Percentiles rank a stretch among this genome's conserved stretches.
Evolutionary conservation across 192 early-diverging fungal genomes (phyloP).

Genomic region (Coemansia sp.): DNA sequence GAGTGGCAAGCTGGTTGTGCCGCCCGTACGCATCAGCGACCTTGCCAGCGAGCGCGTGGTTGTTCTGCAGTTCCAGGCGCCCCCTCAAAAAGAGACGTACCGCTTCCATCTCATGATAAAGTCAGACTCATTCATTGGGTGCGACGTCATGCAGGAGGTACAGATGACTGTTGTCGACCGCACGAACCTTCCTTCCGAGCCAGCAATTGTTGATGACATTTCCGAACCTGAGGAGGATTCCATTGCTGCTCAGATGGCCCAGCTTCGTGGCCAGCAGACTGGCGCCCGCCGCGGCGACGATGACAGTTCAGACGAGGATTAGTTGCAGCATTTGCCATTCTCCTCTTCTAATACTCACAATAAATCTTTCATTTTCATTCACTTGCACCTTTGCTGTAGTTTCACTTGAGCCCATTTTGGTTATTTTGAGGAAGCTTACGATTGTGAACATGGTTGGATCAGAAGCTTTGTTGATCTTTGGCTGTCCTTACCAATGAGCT

Average conservation of each 20-base stretch:
- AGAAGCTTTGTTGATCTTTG: not conserved
- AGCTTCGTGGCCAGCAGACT: constrained; percentile 74
- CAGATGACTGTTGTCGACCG: constrained; percentile 73
- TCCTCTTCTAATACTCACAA: too few relatives aligned
- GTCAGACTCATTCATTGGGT: constrained; percentile 83
- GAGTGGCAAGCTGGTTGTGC: constrained; percentile 78
- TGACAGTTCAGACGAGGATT: constrained; percentile 58
- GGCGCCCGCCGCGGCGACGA: constrained; percentile 39
- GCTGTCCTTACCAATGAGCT: too few relatives aligned
- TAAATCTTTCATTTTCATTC: too few relatives aligned
- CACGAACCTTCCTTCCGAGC: constrained; percentile 70
- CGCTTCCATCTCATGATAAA: constrained; percentile 81
- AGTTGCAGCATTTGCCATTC: constrained; percentile 2
- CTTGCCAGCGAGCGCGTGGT: constrained; percentile 65
- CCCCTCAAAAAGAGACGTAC: constrained; percentile 79
- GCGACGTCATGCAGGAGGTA: constrained; percentile 78
- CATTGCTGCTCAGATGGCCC: constrained; percentile 92
- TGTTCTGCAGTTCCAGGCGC: constrained; percentile 91
- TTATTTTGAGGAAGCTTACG: too few relatives aligned
- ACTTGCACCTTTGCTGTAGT: not conserved
- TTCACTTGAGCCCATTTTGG: too few relatives aligned
- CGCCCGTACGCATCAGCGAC: constrained; percentile 75
- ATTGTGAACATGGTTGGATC: too few relatives aligned
- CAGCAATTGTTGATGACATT: constrained; percentile 80
- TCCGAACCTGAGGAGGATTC: constrained; percentile 96